Base-by-base conservation (phyloP, 2,329 filamentous ascomycete genomes). In the Aspergillus sp. region DNA sequence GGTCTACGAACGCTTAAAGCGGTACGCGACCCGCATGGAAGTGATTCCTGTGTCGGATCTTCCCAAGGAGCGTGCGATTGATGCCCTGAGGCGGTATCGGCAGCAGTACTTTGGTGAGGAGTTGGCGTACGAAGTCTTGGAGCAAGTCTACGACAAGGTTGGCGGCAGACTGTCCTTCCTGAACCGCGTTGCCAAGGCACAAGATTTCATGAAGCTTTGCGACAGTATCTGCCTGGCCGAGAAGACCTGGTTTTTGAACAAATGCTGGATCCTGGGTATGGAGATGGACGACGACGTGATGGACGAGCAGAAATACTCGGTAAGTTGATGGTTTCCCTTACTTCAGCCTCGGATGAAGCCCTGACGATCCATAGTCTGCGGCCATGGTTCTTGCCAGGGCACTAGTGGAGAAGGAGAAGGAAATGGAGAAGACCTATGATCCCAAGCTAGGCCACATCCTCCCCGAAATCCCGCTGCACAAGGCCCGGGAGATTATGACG, bases 211-310 rank as follows among this genome's bases (percentile, higher is more conserved):
- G 17, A 76, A 75, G 20, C 90, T 88, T 25, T 96, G 92, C 70
- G 76, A 94, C 41, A 72, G 81, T 17, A 91, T 92, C 59, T 87
- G 83, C 64, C 76, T 83, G 32, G 81, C 80, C 36, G 88, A 92
- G 66, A 89, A 88, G 68, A 87, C 84, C 0, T 92, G 88, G 88
- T 87, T 91, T 61, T 72, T 91, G 17, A 91, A 90, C 71, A 85
- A 88, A 66, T 91, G 88, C 68, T 88, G 88, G 77, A 88, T 91
- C 49, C 78, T 92, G 1, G 88, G 88, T 16, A 78, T 75, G 55
- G 85, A 87, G 58, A 91, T 88, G 87, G 94, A 97, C 62, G 94
- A 97, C 72, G 94, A 99, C 68, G 94, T 97, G 61, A 97, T 97
- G 87, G 91, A 97, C 66, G 89, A 97, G 71, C 91, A 97, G 69